Base-by-base conservation (phyloP, 2,329 filamentous ascomycete species). In the Penicillium sp. region DNA sequence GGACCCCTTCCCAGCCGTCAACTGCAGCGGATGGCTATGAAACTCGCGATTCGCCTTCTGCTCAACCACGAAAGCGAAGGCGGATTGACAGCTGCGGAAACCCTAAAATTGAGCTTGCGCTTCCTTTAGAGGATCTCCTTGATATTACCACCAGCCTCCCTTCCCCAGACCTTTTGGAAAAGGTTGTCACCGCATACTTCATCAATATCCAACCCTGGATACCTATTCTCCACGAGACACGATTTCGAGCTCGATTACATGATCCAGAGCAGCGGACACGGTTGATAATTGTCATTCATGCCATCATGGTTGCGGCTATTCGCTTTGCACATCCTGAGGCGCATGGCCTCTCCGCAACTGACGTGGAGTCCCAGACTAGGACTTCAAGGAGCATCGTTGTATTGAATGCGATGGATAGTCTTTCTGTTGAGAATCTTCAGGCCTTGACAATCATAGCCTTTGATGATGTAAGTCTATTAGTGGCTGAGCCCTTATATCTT, bases 371-470 rank as follows among this genome's bases (percentile, higher is more conserved):
- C 2, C 45, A 54, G 19, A 51, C 58, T 10, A 62, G 42, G 40
- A 49, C 38, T 6, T 62, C 63, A 3, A 47, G 66, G 17, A 66
- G 62, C 37, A 60, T 63, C 12, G 68, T 68, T 1, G 44, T 67
- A 1, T 22, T 66, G 45, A 62, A 55, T 3, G 66, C 61, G 2
- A 68, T 68, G 65, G 61, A 68, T 8, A 51, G 33, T 51, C 49
- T 51, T 15, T 51, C 49, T 10, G 61, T 77, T 2, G 67, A 73
- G 24, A 71, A 73, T 50, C 53, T 70, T 8, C 67, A 74, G 26
- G 66, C 68, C 38, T 10, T 68, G 51, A 44, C 67, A 45, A 79
- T 81, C 4, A 69, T 80, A 56, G 73, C 74, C 13, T 81, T 80
- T 62, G 73, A 75, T 47, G 74, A 76, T 56, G 78, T 77, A 60